Evolutionary conservation across 1,139 yeast genomes (phyloP).

Genomic region (Kodamaea ohmeri): DNA sequence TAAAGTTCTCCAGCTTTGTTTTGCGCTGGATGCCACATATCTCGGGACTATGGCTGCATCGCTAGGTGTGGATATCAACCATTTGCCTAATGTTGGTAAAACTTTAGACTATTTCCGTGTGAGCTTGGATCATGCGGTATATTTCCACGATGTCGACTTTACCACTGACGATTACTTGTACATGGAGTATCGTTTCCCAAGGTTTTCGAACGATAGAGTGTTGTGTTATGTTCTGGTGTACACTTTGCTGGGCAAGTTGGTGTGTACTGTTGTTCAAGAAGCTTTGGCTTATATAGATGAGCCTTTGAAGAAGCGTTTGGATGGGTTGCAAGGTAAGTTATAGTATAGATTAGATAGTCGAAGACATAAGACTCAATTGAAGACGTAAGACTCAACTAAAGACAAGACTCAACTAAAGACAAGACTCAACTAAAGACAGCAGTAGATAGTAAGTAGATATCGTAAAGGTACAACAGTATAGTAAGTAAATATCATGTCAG

Average conservation of each 20-base stretch:
- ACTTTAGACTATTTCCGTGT: constrained; percentile 33
- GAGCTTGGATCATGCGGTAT: constrained; percentile 41
- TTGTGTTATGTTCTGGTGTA: constrained; percentile 29
- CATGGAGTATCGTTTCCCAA: constrained; percentile 34
- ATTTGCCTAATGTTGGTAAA: constrained; percentile 12
- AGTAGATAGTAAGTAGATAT: too few relatives aligned
- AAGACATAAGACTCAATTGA: not conserved
- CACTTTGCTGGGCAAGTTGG: constrained; percentile 30
- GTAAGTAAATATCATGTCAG: too few relatives aligned
- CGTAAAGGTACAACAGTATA: too few relatives aligned
- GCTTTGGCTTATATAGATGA: constrained; percentile 32
- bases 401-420: too few relatives aligned
- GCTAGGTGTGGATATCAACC: constrained; percentile 21
- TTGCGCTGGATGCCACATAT: constrained; percentile 25
- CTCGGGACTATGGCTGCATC: constrained; percentile 24
- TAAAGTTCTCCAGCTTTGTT: constrained; percentile 22
- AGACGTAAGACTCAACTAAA: too few relatives aligned
- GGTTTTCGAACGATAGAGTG: constrained; percentile 35
- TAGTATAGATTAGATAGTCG: constrained; percentile 1
- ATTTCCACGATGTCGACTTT: constrained; percentile 35
- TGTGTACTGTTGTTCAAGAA: constrained; percentile 38
- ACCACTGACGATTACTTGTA: constrained; percentile 42
- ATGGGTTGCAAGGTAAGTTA: constrained; percentile 9
- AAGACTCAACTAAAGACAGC: too few relatives aligned
- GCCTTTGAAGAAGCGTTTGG: constrained; percentile 23